A percentile compares a stretch with the other conserved stretches of the same genome.
Conservation (phyloP, 345 rosid species). For the Limnanthes douglasii region DNA sequence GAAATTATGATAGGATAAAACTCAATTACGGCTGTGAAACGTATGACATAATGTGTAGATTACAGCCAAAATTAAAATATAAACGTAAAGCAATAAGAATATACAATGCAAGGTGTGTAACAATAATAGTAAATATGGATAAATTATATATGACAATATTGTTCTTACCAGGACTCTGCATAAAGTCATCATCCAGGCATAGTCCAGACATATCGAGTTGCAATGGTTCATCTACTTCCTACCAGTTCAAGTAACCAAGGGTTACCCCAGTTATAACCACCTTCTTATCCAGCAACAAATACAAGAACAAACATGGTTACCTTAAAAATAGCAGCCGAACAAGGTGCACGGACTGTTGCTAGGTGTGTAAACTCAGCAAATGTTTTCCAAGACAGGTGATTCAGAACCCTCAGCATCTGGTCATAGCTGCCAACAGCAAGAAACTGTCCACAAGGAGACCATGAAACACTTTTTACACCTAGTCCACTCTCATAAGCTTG, state of each 20-base stretch:
- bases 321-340: conserved; percentile 83
- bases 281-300: not conserved
- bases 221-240: conserved; percentile 91
- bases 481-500: conserved; percentile 97
- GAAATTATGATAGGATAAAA: not conserved
- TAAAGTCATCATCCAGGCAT: conserved; percentile 50
- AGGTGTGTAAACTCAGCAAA: conserved; percentile 93
- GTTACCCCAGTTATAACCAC: not conserved
- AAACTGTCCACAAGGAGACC: conserved; percentile 98
- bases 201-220: conserved; percentile 78
- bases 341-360: conserved; percentile 74
- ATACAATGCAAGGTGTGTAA: no score
- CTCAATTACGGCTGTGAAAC: no score
- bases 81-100: no score
- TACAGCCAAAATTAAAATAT: no score
- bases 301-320: conserved; percentile 22
- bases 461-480: conserved; percentile 81
- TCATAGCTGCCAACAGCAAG: conserved; percentile 94
- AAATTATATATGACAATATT: not conserved
- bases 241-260: conserved; percentile 10
- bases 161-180: conserved; percentile 57
- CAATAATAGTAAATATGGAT: no score
- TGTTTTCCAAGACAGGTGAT: conserved; percentile 91
- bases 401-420: conserved; percentile 78
- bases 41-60: no score